phyloP scores from a whole-genome alignment of 169 alveolate genomes.

The Cryptosporidium parvum region DNA sequence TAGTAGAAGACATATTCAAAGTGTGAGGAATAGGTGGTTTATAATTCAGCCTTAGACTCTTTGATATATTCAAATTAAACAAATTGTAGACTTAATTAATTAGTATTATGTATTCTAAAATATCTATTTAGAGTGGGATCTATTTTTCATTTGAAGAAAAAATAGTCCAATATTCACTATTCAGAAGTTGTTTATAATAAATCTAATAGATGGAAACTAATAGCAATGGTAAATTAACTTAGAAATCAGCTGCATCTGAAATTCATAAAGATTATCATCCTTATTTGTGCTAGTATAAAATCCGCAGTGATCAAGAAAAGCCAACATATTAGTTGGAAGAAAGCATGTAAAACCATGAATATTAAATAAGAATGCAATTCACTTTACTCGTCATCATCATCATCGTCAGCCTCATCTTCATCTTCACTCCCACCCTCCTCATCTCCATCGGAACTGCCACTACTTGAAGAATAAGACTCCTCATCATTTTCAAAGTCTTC shows the following conservation, averaged over 20 bases:
- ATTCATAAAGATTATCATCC: not conserved
- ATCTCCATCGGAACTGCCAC: conserved; percentile 83
- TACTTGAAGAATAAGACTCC: conserved; percentile 83
- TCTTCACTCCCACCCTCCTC: conserved; percentile 90
- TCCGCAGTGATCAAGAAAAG: too few relatives aligned
- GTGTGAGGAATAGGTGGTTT: not conserved
- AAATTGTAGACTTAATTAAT: not conserved
- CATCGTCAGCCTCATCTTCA: conserved; percentile 85
- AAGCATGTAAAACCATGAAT: not conserved
- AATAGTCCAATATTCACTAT: not conserved
- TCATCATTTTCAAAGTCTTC: conserved; percentile 78
- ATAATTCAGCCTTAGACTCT: not conserved
- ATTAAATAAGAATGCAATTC: too few relatives aligned
- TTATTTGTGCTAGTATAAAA: not conserved
- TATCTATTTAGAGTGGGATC: not conserved
- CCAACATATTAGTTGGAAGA: not conserved
- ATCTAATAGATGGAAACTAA: not conserved
- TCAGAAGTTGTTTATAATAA: not conserved
- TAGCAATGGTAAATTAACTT: not conserved
- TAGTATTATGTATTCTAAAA: not conserved
- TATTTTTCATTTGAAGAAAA: too few relatives aligned
- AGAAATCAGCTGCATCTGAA: not conserved
- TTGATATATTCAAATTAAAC: not conserved
- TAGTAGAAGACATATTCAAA: too few relatives aligned
- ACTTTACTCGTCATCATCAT: conserved; percentile 79